A percentile compares a stretch with the other conserved stretches of the same genome.
These are phyloP conservation scores for Thuja plicata DNA, from an alignment of 83 land plant genomes.

Conservation along the genomic window DNA sequence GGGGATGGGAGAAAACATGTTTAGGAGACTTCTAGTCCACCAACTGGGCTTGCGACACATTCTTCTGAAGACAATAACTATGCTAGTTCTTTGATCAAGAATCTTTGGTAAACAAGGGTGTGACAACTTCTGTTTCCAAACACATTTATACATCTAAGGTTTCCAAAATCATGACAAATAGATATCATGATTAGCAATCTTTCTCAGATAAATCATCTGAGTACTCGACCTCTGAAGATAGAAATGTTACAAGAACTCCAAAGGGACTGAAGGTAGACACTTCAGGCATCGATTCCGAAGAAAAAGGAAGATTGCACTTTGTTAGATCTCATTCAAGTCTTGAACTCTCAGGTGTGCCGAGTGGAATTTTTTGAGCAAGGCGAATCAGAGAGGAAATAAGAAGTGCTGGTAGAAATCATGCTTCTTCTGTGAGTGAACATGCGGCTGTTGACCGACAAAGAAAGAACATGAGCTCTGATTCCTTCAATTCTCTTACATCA, in stretches of 20 bases:
- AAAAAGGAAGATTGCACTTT: conserved; percentile 43
- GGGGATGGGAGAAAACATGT: background rate
- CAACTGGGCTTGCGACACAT: background rate
- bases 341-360: conserved; percentile 47
- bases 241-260: conserved; percentile 21
- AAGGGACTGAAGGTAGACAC: conserved; percentile 28
- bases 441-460: conserved; percentile 21
- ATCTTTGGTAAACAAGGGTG: background rate
- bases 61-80: background rate
- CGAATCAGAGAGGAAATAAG: conserved; percentile 25
- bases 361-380: conserved; percentile 30
- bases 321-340: conserved; percentile 69
- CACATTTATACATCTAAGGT: conserved; percentile 11
- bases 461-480: conserved; percentile 38
- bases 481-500: conserved; percentile 14
- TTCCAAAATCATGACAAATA: conserved; percentile 33
- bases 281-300: conserved; percentile 19
- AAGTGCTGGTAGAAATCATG: conserved; percentile 21
- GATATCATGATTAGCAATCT: conserved; percentile 9
- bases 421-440: conserved; percentile 19
- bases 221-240: conserved; percentile 16
- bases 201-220: conserved; percentile 22
- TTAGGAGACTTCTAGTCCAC: background rate
- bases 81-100: background rate
- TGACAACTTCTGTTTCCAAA: background rate